These are phyloP conservation scores for Paracorniculantispora psalliotae DNA, from an alignment of 2,329 filamentous ascomycete species.

Conservation along the genomic window DNA sequence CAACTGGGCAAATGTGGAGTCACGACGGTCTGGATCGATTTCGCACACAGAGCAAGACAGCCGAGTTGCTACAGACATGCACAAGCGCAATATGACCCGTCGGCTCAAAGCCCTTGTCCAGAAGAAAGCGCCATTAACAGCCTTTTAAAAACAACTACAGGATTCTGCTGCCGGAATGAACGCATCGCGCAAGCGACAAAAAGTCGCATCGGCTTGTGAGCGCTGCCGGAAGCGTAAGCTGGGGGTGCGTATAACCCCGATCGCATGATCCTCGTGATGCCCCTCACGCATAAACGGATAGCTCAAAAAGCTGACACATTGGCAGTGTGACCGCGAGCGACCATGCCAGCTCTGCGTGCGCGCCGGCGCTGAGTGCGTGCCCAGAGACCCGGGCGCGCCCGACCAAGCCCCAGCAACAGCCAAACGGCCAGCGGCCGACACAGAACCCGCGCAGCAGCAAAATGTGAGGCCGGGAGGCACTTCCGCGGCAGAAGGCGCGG, in stretches of 20 bases:
- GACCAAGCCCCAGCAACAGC: neutral
- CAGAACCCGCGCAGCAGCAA: neutral
- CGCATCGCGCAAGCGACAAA: constrained; percentile 12
- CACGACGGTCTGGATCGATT: neutral
- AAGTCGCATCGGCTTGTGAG: constrained; percentile 12
- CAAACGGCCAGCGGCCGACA: neutral
- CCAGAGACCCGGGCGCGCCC: neutral
- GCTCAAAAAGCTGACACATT: neutral
- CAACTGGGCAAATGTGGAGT: neutral
- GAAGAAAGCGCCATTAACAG: neutral
- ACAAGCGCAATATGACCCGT: too few species aligned
- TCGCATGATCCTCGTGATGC: too few species aligned
- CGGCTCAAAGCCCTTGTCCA: too few species aligned
- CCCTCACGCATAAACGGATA: too few species aligned
- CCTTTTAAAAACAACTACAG: neutral
- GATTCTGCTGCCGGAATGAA: neutral
- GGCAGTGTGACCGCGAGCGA: constrained; percentile 10
- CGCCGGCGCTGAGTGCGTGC: constrained; percentile 11
- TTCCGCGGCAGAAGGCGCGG: neutral
- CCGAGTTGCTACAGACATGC: neutral
- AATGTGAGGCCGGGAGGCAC: neutral
- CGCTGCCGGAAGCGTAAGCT: constrained; percentile 12
- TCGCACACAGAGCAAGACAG: neutral
- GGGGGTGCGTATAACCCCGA: neutral
- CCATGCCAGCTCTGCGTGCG: constrained; percentile 14